phyloP scores from a whole-genome alignment of 2,329 filamentous ascomycete species.

The Trichoderma harzianum region DNA sequence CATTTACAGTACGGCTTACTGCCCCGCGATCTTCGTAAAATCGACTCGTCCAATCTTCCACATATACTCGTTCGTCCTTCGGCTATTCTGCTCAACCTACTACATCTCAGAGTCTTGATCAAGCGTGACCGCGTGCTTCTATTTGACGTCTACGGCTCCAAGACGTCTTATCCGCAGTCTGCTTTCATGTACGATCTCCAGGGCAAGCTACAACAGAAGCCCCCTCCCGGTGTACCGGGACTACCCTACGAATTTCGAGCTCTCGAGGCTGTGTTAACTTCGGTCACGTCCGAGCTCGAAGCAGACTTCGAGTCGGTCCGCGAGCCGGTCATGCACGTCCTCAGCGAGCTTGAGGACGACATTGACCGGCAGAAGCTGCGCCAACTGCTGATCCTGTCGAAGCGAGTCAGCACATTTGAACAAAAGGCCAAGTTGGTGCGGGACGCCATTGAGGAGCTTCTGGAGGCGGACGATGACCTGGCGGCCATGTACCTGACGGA shows the following conservation, averaged over 20 bases:
- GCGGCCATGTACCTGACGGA: conserved; percentile 94
- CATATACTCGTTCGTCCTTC: conserved; percentile 92
- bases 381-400: conserved; percentile 87
- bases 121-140: conserved; percentile 92
- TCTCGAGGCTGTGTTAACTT: conserved; percentile 90
- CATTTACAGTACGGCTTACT: conserved; percentile 74
- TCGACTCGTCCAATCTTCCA: conserved; percentile 91
- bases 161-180: conserved; percentile 91
- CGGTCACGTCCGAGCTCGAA: conserved; percentile 86
- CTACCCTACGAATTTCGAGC: conserved; percentile 95
- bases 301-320: conserved; percentile 92
- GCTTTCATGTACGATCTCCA: conserved; percentile 98
- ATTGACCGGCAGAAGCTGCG: conserved; percentile 93
- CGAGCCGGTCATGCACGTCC: conserved; percentile 83
- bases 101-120: conserved; percentile 94
- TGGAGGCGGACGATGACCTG: conserved; percentile 94
- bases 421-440: conserved; percentile 93
- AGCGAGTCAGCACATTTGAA: conserved; percentile 94
- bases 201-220: conserved; percentile 81
- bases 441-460: conserved; percentile 89
- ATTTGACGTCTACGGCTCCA: conserved; percentile 93
- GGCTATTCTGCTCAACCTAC: conserved; percentile 88
- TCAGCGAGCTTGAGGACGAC: conserved; percentile 90
- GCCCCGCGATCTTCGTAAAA: conserved; percentile 93
- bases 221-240: conserved; percentile 50